Base-by-base conservation (phyloP, 2,329 filamentous ascomycete species). In the Cladosporium sp. region DNA sequence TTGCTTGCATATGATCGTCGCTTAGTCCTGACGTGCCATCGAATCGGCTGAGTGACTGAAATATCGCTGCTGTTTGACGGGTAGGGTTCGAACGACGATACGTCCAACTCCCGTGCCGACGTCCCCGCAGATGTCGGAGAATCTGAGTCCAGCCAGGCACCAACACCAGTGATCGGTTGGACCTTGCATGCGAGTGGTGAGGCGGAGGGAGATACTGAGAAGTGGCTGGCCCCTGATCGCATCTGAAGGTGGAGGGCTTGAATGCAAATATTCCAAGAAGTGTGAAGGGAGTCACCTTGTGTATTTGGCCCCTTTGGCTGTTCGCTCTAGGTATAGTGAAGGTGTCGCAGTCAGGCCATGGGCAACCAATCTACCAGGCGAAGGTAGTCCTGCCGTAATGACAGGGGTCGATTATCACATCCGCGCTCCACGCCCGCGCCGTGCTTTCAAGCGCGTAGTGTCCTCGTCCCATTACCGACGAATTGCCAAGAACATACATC, bases 61-160 rank as follows among this genome's bases (percentile, higher is more conserved):
- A n/a, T 41, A 41, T 41, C 24, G 27, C 40, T 43, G 40, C 15
- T 24, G 40, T 24, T 12, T 18, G 24, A 12, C 24, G 40, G n/a
- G 24, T 32, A n/a, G 27, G 40, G 40, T 30, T 43, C 40, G 24
- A 43, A 43, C 24, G 40, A 43, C 40, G 40, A 12, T 18, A 30
- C 20, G 24, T 13, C 22, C 20, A 22, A 43, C 40, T 43, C 24
- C 12, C 40, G 40, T 12, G n/a, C 40, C 22, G 40, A 43, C 40
- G 40, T 43, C 19, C 40, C 40, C 24, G 40, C 22, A 24, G 20
- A 43, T 43, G 40, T 43, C 13, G 40, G 19, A 7, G 40, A 43
- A 18, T 15, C 40, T n/a, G 40, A 43, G 40, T 43, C 13, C 40
- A 32, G 29, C 29, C 29, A 32, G 29, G 29, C 29, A 32, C 7